These are phyloP conservation scores for Aspergillus carbonarius DNA, from an alignment of 2,329 filamentous ascomycete species.

Conservation along the genomic window DNA sequence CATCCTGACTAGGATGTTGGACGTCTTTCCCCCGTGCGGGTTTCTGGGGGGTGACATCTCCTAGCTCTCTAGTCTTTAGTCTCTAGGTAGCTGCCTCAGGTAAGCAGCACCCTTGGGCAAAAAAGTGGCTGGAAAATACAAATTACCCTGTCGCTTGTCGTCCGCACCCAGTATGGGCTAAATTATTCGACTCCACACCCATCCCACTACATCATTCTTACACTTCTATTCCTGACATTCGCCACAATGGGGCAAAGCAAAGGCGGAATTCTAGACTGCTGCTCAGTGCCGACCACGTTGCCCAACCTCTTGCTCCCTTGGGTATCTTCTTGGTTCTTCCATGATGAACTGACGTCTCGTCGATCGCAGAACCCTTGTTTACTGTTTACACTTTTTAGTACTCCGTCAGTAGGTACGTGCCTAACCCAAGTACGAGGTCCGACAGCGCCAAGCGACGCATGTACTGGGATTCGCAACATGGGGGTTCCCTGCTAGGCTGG, in stretches of 20 bases:
- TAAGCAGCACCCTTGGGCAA: neutral
- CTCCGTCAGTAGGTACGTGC: too few species aligned
- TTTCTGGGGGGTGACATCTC: constrained; percentile 5
- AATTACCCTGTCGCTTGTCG: neutral
- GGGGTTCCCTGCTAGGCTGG: neutral
- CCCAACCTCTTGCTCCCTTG: neutral
- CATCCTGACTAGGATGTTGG: neutral
- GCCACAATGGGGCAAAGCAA: constrained; percentile 4
- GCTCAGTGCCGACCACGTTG: neutral
- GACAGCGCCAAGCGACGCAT: neutral
- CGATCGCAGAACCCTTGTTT: too few species aligned
- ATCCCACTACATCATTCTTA: constrained; percentile 8
- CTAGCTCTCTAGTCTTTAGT: neutral
- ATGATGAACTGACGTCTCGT: too few species aligned
- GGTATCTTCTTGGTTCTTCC: neutral
- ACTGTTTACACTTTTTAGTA: neutral
- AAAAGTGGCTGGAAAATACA: neutral
- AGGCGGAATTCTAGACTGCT: neutral
- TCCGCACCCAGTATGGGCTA: neutral
- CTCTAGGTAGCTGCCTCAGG: neutral
- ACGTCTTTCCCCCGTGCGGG: neutral
- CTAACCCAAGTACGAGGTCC: neutral
- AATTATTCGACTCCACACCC: constrained; percentile 1
- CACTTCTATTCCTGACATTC: constrained; percentile 4
- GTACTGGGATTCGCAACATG: neutral